phyloP scores from a whole-genome alignment of 2,329 filamentous ascomycete genomes.

The Pseudonectria foliicola region DNA sequence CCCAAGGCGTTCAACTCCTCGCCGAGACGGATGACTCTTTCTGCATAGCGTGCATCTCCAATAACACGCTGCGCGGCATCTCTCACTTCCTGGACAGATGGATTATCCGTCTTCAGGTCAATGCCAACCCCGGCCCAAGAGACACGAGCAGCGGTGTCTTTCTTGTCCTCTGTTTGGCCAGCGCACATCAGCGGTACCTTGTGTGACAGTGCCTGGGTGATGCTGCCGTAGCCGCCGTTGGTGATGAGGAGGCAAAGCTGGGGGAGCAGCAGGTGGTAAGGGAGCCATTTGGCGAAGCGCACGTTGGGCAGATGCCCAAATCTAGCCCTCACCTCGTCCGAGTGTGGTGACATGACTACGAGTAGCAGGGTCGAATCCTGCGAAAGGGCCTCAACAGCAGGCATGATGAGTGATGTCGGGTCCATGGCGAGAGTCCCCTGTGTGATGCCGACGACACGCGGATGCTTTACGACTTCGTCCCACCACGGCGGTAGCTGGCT shows the following conservation, averaged over 20 bases:
- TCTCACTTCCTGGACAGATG: slow-evolving; percentile 19
- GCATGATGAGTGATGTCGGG: slow-evolving; percentile 30
- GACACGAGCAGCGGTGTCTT: slow-evolving; percentile 28
- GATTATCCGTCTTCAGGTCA: slow-evolving; percentile 30
- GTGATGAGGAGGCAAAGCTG: slow-evolving; percentile 28
- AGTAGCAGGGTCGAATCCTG: slow-evolving; percentile 22
- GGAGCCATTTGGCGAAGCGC: slow-evolving; percentile 27
- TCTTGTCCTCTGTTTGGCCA: slow-evolving; percentile 31
- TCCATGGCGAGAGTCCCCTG: slow-evolving; percentile 33
- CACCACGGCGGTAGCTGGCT: slow-evolving; percentile 26
- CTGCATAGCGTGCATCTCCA: slow-evolving; percentile 13
- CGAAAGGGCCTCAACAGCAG: slow-evolving; percentile 27
- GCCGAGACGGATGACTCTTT: slow-evolving; percentile 17
- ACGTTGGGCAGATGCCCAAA: slow-evolving; percentile 20
- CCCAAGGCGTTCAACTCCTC: slow-evolving; percentile 22
- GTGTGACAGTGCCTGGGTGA: slow-evolving; percentile 30
- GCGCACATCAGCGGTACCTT: slow-evolving; percentile 29
- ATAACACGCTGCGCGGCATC: slow-evolving; percentile 20
- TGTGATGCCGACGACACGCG: slow-evolving; percentile 28
- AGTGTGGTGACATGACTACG: slow-evolving; percentile 27
- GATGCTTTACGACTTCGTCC: slow-evolving; percentile 21
- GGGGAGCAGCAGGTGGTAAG: slow-evolving; percentile 29
- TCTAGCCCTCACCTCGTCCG: slow-evolving; percentile 17
- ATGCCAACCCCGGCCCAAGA: slow-evolving; percentile 26
- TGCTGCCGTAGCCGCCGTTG: slow-evolving; percentile 31